These are phyloP conservation scores for Ascomycota sp. DNA, from an alignment of 2,329 filamentous ascomycete genomes.

Conservation along the genomic window DNA sequence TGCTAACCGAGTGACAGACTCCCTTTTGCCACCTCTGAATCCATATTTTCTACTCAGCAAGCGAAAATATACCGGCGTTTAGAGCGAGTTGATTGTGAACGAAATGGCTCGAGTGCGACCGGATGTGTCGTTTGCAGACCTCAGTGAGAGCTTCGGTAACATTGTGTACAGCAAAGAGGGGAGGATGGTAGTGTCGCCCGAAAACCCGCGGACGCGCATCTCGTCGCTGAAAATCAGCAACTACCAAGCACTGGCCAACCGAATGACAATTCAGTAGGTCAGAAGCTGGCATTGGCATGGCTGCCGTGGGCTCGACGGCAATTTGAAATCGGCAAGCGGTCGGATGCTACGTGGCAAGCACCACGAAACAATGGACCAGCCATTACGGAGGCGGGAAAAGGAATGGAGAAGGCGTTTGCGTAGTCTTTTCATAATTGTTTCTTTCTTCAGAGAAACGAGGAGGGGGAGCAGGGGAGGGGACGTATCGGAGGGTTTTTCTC, in stretches of 20 bases:
- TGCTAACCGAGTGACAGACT: slow-evolving; percentile 27
- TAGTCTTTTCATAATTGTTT: no score
- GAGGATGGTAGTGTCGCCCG: slow-evolving; percentile 33
- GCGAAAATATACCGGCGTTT: slow-evolving; percentile 45
- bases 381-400: no score
- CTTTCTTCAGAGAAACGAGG: no score
- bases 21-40: slow-evolving; percentile 47
- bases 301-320: not conserved
- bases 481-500: no score
- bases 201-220: slow-evolving; percentile 29
- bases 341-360: no score
- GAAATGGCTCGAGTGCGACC: slow-evolving; percentile 40
- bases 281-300: no score
- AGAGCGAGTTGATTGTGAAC: slow-evolving; percentile 47
- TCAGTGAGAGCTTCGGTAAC: slow-evolving; percentile 43
- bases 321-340: not conserved
- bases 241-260: slow-evolving; percentile 28
- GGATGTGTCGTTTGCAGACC: slow-evolving; percentile 34
- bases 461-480: no score
- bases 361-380: no score
- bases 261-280: slow-evolving; percentile 15
- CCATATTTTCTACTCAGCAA: slow-evolving; percentile 48
- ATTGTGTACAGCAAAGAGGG: slow-evolving; percentile 38
- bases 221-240: slow-evolving; percentile 36
- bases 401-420: no score